These are phyloP conservation scores for Schizosaccharomyces cryophilus DNA, from an alignment of 805 yeast genomes.

Conservation along the genomic window DNA sequence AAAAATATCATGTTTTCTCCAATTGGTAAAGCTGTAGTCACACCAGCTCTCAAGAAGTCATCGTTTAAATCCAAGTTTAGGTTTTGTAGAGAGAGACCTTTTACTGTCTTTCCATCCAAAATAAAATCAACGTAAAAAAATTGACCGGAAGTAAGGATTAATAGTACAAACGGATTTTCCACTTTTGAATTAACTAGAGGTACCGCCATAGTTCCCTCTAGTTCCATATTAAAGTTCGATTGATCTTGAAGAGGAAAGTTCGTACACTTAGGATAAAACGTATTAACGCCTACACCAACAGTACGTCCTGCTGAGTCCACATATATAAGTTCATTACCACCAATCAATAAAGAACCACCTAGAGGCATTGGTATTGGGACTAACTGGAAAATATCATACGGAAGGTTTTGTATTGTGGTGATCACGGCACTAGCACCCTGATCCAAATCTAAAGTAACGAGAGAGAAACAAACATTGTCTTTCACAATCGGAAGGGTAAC, in stretches of 20 bases:
- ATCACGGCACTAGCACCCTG: conserved; percentile 40
- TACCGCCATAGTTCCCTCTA: conserved; percentile 28
- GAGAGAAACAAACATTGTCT: conserved; percentile 38
- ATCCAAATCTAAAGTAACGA: conserved; percentile 40
- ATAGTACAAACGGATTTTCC: conserved; percentile 11
- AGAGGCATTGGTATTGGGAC: conserved; percentile 40
- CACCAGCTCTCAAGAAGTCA: conserved; percentile 4
- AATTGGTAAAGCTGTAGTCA: conserved; percentile 2
- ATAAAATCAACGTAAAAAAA: conserved; percentile 18
- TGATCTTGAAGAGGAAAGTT: conserved; percentile 23
- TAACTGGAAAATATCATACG: conserved; percentile 46
- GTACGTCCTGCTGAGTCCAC: conserved; percentile 54
- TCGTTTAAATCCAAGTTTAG: not conserved
- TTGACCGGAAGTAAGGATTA: conserved; percentile 22
- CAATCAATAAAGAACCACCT: conserved; percentile 44
- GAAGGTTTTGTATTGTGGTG: conserved; percentile 36
- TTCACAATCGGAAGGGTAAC: conserved; percentile 37
- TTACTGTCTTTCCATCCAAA: conserved; percentile 18
- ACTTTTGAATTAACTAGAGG: conserved; percentile 15
- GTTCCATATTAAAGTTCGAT: conserved; percentile 23
- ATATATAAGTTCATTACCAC: conserved; percentile 55
- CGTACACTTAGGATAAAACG: conserved; percentile 22
- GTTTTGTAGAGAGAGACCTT: conserved; percentile 8
- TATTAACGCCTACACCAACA: conserved; percentile 38
- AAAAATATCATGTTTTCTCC: conserved; percentile 23